phyloP scores from a whole-genome alignment of 192 early-diverging fungal species.

The Kickxella alabastrina region DNA sequence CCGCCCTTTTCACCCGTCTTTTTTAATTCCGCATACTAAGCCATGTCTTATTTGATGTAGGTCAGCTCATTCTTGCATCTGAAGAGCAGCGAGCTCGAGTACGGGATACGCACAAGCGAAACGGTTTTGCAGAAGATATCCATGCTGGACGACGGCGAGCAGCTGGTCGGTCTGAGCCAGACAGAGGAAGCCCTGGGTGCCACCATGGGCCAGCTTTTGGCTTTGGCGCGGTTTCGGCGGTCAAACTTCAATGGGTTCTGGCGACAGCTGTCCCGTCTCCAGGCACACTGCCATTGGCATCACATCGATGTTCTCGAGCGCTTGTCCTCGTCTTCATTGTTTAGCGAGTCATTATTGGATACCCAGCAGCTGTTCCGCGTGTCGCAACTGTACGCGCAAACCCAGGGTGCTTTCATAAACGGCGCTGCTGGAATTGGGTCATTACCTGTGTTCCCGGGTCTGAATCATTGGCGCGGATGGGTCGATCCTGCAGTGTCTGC shows the following conservation, averaged over 20 bases:
- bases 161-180: conserved; percentile 36
- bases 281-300: conserved; percentile 22
- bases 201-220: conserved; percentile 26
- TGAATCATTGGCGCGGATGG: conserved; percentile 44
- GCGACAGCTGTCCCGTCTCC: conserved; percentile 26
- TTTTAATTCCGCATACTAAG: neutral
- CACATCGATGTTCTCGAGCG: conserved; percentile 18
- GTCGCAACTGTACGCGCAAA: conserved; percentile 26
- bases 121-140: conserved; percentile 16
- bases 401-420: conserved; percentile 18
- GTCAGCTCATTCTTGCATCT: conserved; percentile 35
- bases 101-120: conserved; percentile 32
- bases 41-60: conserved; percentile 17
- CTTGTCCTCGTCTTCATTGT: conserved; percentile 29
- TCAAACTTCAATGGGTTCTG: conserved; percentile 45
- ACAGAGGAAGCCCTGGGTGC: conserved; percentile 35
- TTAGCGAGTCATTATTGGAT: conserved; percentile 32
- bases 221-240: conserved; percentile 40
- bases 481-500: conserved; percentile 20
- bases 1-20: neutral
- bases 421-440: neutral
- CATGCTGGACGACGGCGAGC: conserved; percentile 22
- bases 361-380: conserved; percentile 39
- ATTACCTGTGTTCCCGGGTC: conserved; percentile 12
- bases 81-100: conserved; percentile 31